Evolutionary conservation across 169 alveolate species (phyloP).

Genomic region (Eimeria brunetti): DNA sequence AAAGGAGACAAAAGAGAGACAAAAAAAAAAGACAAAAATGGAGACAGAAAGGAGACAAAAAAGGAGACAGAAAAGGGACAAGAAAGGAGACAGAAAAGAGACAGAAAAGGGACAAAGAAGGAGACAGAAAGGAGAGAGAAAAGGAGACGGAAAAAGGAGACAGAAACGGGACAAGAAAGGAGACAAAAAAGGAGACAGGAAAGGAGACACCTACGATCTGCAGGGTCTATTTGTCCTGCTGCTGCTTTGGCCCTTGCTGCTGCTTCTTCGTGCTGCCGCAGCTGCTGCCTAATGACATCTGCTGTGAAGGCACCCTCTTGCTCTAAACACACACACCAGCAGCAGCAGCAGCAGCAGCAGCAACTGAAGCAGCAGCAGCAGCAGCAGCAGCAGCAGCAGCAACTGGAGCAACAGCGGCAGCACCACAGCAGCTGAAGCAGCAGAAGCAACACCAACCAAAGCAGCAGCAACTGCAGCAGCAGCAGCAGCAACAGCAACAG

Average conservation of each 20-base stretch:
- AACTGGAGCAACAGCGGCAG: background rate
- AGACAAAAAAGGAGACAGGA: background rate
- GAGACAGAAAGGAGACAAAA: background rate
- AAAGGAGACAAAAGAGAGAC: background rate
- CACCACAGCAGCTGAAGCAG: background rate
- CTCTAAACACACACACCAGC: constrained; percentile 16
- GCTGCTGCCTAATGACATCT: constrained; percentile 77
- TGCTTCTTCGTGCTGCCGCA: constrained; percentile 76
- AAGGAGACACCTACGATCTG: constrained; percentile 46
- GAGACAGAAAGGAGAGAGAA: background rate
- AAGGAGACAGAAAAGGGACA: background rate
- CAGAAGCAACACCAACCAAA: background rate
- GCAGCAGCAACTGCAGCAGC: constrained; percentile 9
- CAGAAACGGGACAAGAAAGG: background rate
- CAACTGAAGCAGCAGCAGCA: background rate
- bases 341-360: background rate
- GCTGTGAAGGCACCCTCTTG: constrained; percentile 80
- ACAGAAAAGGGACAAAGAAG: background rate
- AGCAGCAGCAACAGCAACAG: background rate
- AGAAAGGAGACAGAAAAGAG: background rate
- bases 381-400: background rate
- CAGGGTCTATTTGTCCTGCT: constrained; percentile 75
- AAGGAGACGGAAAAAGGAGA: background rate
- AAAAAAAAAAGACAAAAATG: background rate
- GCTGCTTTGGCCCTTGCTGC: constrained; percentile 76